Evolutionary conservation across 768 basidiomycete species (phyloP).

Genomic region (Tylopilus rubrobrunneus): DNA sequence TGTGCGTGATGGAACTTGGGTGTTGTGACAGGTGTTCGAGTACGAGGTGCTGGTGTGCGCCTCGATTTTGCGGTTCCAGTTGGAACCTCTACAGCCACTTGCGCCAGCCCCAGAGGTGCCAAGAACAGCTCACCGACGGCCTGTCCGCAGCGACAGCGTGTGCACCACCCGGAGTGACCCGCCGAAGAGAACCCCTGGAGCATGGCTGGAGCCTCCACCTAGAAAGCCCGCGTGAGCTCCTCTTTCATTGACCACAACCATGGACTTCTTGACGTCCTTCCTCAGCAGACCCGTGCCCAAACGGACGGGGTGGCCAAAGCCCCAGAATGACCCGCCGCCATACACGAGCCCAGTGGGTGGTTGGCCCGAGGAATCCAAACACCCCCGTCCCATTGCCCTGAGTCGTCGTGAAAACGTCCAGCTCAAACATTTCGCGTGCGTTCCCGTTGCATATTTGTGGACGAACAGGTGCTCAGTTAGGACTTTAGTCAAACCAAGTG

Average conservation of each 20-base stretch:
- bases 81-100: background rate
- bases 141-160: background rate
- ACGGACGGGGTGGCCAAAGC: background rate
- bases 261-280: background rate
- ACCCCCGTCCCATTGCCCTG: conserved; percentile 2
- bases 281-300: background rate
- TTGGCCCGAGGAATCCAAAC: conserved; percentile 14
- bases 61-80: conserved; percentile 15
- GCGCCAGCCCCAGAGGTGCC: background rate
- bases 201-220: conserved; percentile 5
- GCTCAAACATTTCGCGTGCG: conserved; percentile 16
- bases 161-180: background rate
- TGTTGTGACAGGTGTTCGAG: conserved; percentile 10
- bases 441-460: background rate
- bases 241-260: background rate
- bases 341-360: conserved; percentile 10
- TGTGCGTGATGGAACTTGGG: background rate
- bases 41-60: conserved; percentile 24
- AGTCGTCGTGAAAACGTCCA: conserved; percentile 15
- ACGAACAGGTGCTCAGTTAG: background rate
- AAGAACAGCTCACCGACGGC: background rate
- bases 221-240: conserved; percentile 7
- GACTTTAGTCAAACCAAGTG: conserved; percentile 16
- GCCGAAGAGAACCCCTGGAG: background rate
- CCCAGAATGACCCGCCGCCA: conserved; percentile 8